phyloP scores from a whole-genome alignment of 2,329 filamentous ascomycete genomes.

The Trichoderma sp. region DNA sequence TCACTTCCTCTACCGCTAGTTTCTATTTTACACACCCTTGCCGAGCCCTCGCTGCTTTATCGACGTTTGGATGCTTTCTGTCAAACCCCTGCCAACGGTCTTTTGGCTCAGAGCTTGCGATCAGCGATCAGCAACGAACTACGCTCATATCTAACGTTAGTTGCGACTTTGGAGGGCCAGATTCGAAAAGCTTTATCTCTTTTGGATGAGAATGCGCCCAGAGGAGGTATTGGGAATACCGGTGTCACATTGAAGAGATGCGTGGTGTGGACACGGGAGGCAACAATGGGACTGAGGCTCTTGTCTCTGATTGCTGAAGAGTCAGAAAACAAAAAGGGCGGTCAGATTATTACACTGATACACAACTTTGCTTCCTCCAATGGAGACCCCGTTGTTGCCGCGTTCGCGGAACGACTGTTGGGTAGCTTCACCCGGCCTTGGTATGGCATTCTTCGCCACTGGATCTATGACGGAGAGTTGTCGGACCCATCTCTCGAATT shows the following conservation, averaged over 20 bases:
- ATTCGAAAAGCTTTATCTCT: constrained; percentile 79
- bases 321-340: constrained; percentile 78
- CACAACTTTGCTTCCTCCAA: constrained; percentile 92
- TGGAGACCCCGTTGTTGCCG: constrained; percentile 90
- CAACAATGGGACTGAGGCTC: constrained; percentile 89
- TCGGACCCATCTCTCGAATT: constrained; percentile 96
- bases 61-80: constrained; percentile 78
- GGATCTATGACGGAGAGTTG: constrained; percentile 98
- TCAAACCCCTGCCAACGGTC: constrained; percentile 74
- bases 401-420: constrained; percentile 87
- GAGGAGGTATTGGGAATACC: constrained; percentile 75
- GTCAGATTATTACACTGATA: constrained; percentile 89
- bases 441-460: constrained; percentile 91
- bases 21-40: constrained; percentile 82
- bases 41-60: constrained; percentile 93
- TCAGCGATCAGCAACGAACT: constrained; percentile 84
- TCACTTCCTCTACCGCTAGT: constrained; percentile 82
- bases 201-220: constrained; percentile 67
- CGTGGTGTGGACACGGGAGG: constrained; percentile 95
- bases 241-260: constrained; percentile 94
- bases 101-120: constrained; percentile 89
- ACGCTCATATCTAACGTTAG: constrained; percentile 83
- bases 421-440: constrained; percentile 89
- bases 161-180: constrained; percentile 90
- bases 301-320: constrained; percentile 96